Conservation (phyloP, 73 alveolate genomes). For the Uronychia binucleata region DNA sequence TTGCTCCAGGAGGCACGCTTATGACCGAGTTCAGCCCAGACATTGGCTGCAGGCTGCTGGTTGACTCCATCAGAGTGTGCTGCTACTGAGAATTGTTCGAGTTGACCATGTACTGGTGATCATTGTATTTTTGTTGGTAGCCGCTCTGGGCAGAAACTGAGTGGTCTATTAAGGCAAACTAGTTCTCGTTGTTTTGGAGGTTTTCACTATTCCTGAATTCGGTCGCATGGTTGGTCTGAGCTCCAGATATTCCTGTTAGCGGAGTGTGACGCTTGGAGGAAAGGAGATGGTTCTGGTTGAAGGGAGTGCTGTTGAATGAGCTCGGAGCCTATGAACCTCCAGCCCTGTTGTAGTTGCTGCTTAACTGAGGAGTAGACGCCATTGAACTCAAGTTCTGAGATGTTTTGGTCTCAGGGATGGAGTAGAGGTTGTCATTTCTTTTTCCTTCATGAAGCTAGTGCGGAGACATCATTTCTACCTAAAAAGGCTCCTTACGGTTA, state of each 20-base stretch:
- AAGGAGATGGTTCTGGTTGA: background rate
- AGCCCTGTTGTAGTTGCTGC: background rate
- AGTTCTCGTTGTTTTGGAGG: background rate
- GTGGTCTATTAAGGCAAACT: background rate
- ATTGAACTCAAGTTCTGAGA: background rate
- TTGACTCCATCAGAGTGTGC: background rate
- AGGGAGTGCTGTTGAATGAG: background rate
- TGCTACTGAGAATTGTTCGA: background rate
- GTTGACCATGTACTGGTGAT: too few relatives aligned
- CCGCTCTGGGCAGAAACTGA: background rate
- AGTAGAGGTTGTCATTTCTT: background rate
- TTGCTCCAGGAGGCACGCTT: too few relatives aligned
- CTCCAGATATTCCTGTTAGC: background rate
- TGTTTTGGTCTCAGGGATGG: background rate
- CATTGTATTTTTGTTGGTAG: too few relatives aligned
- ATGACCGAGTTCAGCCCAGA: background rate
- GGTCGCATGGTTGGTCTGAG: background rate
- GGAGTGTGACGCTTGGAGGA: background rate
- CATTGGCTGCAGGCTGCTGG: background rate
- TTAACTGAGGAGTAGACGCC: background rate
- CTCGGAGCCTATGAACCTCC: background rate
- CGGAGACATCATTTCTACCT: background rate
- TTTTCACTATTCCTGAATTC: background rate
- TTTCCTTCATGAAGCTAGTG: background rate
- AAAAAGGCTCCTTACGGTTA: background rate